Conservation (phyloP, 257 asterid genomes). For the Solanum rostratum region DNA sequence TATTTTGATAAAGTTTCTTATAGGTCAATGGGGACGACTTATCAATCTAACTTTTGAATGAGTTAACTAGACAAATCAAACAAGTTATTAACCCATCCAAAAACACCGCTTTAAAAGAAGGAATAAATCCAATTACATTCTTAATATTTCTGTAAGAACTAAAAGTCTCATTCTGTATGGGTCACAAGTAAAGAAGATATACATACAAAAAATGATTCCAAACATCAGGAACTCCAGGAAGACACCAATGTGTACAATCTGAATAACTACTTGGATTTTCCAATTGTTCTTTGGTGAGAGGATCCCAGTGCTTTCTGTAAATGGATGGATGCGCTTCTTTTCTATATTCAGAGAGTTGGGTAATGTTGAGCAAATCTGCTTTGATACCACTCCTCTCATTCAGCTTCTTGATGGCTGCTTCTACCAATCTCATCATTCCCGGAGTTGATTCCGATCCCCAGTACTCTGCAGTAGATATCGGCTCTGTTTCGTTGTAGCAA, state of each 20-base stretch:
- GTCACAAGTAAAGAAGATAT: conserved; percentile 23
- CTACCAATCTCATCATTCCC: conserved; percentile 30
- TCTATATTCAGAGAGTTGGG: conserved; percentile 52
- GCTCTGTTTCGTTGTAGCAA: conserved; percentile 39
- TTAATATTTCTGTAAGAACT: background rate
- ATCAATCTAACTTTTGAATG: background rate
- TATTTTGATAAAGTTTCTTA: background rate
- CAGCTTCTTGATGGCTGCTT: conserved; percentile 22
- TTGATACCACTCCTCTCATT: conserved; percentile 19
- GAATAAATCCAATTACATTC: background rate
- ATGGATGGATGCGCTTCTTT: conserved; percentile 56
- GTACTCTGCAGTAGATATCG: conserved; percentile 17
- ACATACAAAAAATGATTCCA: conserved; percentile 58
- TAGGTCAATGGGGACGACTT: background rate
- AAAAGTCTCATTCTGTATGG: background rate
- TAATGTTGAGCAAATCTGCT: conserved; percentile 43
- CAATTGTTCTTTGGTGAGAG: conserved; percentile 21
- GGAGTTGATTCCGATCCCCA: conserved; percentile 26
- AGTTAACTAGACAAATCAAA: background rate
- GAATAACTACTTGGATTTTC: conserved; percentile 23
- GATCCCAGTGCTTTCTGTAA: conserved; percentile 16
- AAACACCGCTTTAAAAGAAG: background rate
- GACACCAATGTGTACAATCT: conserved; percentile 76
- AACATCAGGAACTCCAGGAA: conserved; percentile 77
- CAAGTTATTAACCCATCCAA: background rate